Percentiles rank a stretch among this genome's conserved stretches.
phyloP scores from a whole-genome alignment of 805 yeast genomes.

The Ogataea populi-albae region DNA sequence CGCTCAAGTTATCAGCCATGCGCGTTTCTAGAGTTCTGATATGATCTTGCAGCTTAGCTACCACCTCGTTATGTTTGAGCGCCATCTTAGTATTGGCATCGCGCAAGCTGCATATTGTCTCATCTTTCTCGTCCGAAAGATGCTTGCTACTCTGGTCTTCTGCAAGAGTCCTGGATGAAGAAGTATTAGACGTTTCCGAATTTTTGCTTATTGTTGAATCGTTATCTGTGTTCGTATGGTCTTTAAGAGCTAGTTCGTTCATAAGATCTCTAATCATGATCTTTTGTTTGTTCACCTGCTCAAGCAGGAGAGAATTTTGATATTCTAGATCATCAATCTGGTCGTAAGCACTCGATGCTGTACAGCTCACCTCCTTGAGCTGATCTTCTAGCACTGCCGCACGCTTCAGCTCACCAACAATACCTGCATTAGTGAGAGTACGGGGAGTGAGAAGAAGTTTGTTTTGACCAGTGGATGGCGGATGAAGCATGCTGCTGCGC shows the following conservation, averaged over 20 bases:
- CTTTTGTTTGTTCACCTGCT: slow-evolving; percentile 29
- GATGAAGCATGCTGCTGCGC: neutral
- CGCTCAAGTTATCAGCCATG: slow-evolving; percentile 11
- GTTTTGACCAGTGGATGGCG: slow-evolving; percentile 1
- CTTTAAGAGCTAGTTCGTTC: slow-evolving; percentile 16
- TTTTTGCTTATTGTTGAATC: slow-evolving; percentile 9
- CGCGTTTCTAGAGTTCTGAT: slow-evolving; percentile 18
- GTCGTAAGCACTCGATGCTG: slow-evolving; percentile 29
- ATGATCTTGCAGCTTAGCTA: slow-evolving; percentile 7
- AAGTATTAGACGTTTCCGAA: slow-evolving; percentile 11
- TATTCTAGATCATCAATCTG: slow-evolving; percentile 23
- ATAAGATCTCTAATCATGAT: slow-evolving; percentile 21
- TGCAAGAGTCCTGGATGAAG: slow-evolving; percentile 13
- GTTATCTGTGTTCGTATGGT: neutral
- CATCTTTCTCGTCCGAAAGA: slow-evolving; percentile 4
- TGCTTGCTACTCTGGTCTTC: slow-evolving; percentile 4
- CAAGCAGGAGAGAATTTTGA: slow-evolving; percentile 22
- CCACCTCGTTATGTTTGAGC: slow-evolving; percentile 3
- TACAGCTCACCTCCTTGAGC: slow-evolving; percentile 22
- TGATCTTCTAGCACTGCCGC: slow-evolving; percentile 21
- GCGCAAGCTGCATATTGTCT: slow-evolving; percentile 6
- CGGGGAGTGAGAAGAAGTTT: slow-evolving; percentile 17
- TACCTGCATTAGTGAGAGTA: slow-evolving; percentile 16
- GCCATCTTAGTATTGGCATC: slow-evolving; percentile 7
- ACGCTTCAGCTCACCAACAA: slow-evolving; percentile 24